Conservation (phyloP, 768 basidiomycete species). For the Chiua virens region DNA sequence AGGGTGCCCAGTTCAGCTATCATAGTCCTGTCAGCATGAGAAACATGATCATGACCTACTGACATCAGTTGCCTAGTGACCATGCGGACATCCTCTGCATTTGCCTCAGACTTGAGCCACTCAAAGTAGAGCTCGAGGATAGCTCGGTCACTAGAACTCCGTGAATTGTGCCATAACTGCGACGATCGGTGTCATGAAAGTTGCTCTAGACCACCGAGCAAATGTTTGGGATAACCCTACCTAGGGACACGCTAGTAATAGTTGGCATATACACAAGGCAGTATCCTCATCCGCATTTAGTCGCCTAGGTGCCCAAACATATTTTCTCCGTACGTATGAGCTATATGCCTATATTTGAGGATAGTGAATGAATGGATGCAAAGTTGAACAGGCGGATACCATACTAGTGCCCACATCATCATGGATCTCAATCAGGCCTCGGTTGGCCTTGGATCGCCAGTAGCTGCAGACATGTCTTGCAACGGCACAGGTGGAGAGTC, state of each 20-base stretch:
- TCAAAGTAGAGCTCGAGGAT: too few relatives aligned
- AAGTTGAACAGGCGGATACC: neutral
- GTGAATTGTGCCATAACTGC: neutral
- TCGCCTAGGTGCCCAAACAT: too few relatives aligned
- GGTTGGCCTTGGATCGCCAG: slow-evolving; percentile 1
- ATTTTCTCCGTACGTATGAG: too few relatives aligned
- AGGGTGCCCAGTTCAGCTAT: slow-evolving; percentile 94
- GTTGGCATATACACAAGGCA: too few relatives aligned
- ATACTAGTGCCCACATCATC: neutral
- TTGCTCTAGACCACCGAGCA: neutral
- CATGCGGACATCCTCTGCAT: too few relatives aligned
- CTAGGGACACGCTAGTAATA: neutral
- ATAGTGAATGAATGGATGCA: neutral
- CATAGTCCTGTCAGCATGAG: slow-evolving; percentile 6
- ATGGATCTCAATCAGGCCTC: neutral
- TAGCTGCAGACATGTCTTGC: slow-evolving; percentile 15
- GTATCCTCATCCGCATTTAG: too few relatives aligned
- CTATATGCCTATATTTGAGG: neutral
- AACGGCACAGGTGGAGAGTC: slow-evolving; percentile 23
- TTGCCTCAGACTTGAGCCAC: too few relatives aligned
- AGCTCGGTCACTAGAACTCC: neutral
- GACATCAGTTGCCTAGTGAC: too few relatives aligned
- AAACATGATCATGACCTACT: neutral
- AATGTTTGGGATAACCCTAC: neutral
- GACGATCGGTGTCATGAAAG: neutral